Percentiles rank a stretch among this genome's conserved stretches.
Conservation (phyloP, 805 yeast species). For the Scheffersomyces amazonensis region DNA sequence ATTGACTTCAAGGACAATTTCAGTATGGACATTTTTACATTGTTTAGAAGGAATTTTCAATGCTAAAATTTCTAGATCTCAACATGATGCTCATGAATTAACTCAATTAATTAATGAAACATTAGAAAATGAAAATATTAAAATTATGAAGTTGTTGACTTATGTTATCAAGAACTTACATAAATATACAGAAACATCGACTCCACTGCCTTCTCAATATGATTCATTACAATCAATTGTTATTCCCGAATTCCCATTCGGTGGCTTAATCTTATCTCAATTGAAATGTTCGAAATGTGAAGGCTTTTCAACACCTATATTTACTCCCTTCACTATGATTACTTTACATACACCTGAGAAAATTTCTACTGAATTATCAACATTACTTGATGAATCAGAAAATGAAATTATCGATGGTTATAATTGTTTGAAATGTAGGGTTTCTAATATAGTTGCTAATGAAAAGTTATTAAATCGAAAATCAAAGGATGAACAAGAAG, state of each 20-base stretch:
- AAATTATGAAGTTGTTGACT: slow-evolving; percentile 32
- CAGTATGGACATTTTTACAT: slow-evolving; percentile 78
- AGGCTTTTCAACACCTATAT: slow-evolving; percentile 53
- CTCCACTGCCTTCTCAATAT: slow-evolving; percentile 8
- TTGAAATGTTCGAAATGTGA: slow-evolving; percentile 71
- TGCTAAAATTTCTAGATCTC: slow-evolving; percentile 69
- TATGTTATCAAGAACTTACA: slow-evolving; percentile 8
- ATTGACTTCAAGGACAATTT: slow-evolving; percentile 48
- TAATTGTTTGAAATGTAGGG: slow-evolving; percentile 71
- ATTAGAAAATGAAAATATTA: slow-evolving; percentile 60
- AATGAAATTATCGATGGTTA: slow-evolving; percentile 75
- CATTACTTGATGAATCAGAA: slow-evolving; percentile 54
- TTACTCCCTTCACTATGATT: slow-evolving; percentile 63
- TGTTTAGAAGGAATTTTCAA: slow-evolving; percentile 70
- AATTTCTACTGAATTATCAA: slow-evolving; percentile 43
- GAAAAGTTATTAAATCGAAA: slow-evolving; percentile 23
- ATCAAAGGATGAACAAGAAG: slow-evolving; percentile 20
- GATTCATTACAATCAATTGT: slow-evolving; percentile 12
- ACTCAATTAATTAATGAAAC: slow-evolving; percentile 80
- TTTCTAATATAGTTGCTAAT: slow-evolving; percentile 25
- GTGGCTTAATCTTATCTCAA: slow-evolving; percentile 63
- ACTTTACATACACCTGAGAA: slow-evolving; percentile 74
- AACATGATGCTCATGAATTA: slow-evolving; percentile 95
- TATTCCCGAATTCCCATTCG: slow-evolving; percentile 70
- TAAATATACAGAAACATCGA: slow-evolving; percentile 1